These are phyloP conservation scores for Ehretia macrophylla DNA, from an alignment of 257 asterid genomes.

Conservation along the genomic window DNA sequence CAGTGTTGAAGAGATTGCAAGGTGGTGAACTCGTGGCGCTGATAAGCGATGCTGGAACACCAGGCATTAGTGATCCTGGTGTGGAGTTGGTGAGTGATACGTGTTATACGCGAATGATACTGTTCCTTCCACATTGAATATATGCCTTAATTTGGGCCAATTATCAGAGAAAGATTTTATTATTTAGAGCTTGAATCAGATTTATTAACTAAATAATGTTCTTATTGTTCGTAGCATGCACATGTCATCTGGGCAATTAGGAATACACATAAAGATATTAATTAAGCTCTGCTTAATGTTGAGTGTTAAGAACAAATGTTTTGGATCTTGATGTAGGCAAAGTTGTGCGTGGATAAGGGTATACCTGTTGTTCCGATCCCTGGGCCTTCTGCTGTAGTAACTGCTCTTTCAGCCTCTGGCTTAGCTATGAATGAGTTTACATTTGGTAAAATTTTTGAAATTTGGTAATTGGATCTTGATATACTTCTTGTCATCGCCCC, in stretches of 20 bases:
- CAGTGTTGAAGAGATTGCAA: conserved; percentile 59
- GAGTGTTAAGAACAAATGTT: conserved; percentile 1
- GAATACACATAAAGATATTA: no score
- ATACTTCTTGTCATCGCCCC: not conserved
- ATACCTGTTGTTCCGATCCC: conserved; percentile 85
- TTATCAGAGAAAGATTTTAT: not conserved
- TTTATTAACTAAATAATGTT: not conserved
- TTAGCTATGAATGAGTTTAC: conserved; percentile 81
- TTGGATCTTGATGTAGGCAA: conserved; percentile 45
- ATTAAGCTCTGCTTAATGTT: no score
- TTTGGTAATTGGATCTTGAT: not conserved
- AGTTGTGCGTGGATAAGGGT: conserved; percentile 53
- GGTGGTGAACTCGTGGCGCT: conserved; percentile 83
- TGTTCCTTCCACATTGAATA: no score
- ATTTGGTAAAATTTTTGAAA: conserved; percentile 52
- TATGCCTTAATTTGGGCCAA: not conserved
- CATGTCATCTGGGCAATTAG: not conserved
- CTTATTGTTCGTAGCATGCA: not conserved
- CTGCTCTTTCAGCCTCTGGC: conserved; percentile 95
- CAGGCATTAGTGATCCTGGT: conserved; percentile 97
- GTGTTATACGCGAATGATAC: not conserved
- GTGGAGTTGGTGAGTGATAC: conserved; percentile 67
- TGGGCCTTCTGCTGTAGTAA: conserved; percentile 87
- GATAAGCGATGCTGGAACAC: conserved; percentile 93
- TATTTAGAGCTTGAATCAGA: not conserved